Base-by-base conservation (phyloP, 805 yeast genomes). In the Yarrowia deformans region DNA sequence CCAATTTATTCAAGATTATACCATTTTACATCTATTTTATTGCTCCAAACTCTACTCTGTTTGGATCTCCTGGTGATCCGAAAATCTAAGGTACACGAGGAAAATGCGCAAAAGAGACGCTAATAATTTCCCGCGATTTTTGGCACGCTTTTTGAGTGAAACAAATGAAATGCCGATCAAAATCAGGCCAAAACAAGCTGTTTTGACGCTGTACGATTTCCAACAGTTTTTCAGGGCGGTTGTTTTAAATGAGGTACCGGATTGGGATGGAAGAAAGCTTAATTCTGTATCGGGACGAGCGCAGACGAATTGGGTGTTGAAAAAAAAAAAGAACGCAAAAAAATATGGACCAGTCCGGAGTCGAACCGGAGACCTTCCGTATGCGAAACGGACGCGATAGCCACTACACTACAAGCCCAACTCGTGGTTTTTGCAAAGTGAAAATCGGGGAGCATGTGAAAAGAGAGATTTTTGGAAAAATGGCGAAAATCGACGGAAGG, bases 341-440 rank as follows among this genome's bases (percentile, higher is more conserved):
- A 52, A 34, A 50, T 39, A n/a, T 34, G 54, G 54, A 49, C 54
- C 54, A 75, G 76, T 72, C 77, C 77, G 77, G 77, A 75, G 71
- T 75, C 75, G 77, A 75, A 75, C 77, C 77, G 77, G 77, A 75
- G 77, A 75, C 77, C 77, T 75, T 75, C 76, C 77, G 77, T 74
- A 75, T 75, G 77, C 77, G 75, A 75, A 75, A 74, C 77, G 77
- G 76, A 75, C 74, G 75, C 74, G 77, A 75, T 75, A 75, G 70
- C 77, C 77, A 74, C 77, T 75, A 75, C 76, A 74, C 77, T 49
- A 49, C 54, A 49, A 49, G 54, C 54, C 54, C 54, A 16, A 16
- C 32, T 16, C 2, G 14, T 40, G 43, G 1, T 40, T 12, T 14
- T 5, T 14, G 16, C 14, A 13, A 16, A 14, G 43, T 16, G 18